Percentiles rank a stretch among this genome's conserved stretches.
These are phyloP conservation scores for Gastrolobium bilobum DNA, from an alignment of 306 rosid genomes.

Conservation along the genomic window DNA sequence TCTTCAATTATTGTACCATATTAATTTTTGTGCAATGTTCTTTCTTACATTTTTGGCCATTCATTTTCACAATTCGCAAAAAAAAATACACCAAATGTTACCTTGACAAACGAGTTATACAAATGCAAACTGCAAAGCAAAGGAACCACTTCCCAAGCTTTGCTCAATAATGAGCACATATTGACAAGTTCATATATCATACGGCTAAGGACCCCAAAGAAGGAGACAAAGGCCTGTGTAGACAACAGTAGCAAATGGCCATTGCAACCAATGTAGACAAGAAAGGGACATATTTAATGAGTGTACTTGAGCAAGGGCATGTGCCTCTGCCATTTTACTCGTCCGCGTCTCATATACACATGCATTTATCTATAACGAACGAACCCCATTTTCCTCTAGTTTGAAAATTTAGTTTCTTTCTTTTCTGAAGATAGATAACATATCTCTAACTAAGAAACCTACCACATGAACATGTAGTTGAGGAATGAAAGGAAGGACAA, in stretches of 20 bases:
- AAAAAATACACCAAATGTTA: not conserved
- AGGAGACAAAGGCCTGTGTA: slow-evolving; percentile 41
- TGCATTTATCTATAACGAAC: slow-evolving; percentile 18
- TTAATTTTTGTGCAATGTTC: not conserved
- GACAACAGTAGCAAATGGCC: not conserved
- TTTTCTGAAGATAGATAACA: not conserved
- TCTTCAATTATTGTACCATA: too few relatives aligned
- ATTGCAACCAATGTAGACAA: slow-evolving; percentile 12
- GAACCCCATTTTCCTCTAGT: slow-evolving; percentile 16
- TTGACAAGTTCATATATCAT: not conserved
- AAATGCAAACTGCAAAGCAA: not conserved
- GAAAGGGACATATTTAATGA: slow-evolving; percentile 24
- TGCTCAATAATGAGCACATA: slow-evolving; percentile 20
- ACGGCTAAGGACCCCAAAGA: not conserved
- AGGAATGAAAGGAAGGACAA: slow-evolving; percentile 25
- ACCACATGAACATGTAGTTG: not conserved
- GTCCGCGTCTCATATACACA: slow-evolving; percentile 16
- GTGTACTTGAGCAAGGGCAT: slow-evolving; percentile 34
- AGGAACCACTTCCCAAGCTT: not conserved
- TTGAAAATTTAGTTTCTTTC: not conserved
- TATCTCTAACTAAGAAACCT: not conserved
- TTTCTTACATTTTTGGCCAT: not conserved
- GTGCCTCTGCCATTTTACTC: slow-evolving; percentile 46
- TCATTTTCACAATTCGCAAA: not conserved
- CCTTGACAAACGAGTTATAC: not conserved